phyloP scores from a whole-genome alignment of 2,329 filamentous ascomycete species.

The Trichophyton simii region DNA sequence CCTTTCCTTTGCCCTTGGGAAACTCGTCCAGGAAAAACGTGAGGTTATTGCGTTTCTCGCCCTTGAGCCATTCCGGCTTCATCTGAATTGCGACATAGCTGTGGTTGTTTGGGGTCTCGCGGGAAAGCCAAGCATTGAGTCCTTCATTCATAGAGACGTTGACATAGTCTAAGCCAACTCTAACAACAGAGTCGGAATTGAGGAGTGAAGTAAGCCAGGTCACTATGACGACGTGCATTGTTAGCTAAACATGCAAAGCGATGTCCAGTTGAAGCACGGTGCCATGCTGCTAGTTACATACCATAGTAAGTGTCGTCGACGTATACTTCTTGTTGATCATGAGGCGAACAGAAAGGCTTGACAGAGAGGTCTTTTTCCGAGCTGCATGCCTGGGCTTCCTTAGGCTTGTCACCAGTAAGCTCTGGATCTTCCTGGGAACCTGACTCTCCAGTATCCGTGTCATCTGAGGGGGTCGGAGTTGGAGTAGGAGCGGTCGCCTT shows the following conservation, averaged over 20 bases:
- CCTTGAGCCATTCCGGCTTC: slow-evolving; percentile 31
- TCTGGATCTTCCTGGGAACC: background rate
- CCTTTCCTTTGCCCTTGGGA: slow-evolving; percentile 15
- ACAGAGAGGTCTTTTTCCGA: slow-evolving; percentile 5
- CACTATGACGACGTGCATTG: slow-evolving; percentile 12
- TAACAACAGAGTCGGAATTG: slow-evolving; percentile 22
- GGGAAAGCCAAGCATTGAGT: slow-evolving; percentile 27
- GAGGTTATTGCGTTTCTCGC: slow-evolving; percentile 25
- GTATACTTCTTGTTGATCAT: slow-evolving; percentile 10
- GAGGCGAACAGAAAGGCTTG: slow-evolving; percentile 13
- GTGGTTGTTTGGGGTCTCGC: slow-evolving; percentile 24
- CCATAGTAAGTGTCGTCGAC: slow-evolving; percentile 12
- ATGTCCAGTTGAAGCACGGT: background rate
- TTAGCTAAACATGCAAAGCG: slow-evolving; percentile 5
- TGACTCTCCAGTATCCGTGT: background rate
- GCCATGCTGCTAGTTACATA: background rate
- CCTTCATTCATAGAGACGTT: slow-evolving; percentile 22
- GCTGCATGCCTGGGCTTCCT: slow-evolving; percentile 10
- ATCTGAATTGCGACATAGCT: slow-evolving; percentile 30
- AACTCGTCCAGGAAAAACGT: slow-evolving; percentile 26
- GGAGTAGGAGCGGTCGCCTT: background rate
- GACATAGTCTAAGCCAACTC: slow-evolving; percentile 23
- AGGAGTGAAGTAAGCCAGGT: slow-evolving; percentile 28
- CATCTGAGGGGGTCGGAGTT: background rate
- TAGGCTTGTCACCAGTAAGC: background rate